Evolutionary conservation across 2,329 filamentous ascomycete genomes (phyloP), one percentile per base, ranked within the genome.

Genomic region (Leptodontidium sp.): DNA sequence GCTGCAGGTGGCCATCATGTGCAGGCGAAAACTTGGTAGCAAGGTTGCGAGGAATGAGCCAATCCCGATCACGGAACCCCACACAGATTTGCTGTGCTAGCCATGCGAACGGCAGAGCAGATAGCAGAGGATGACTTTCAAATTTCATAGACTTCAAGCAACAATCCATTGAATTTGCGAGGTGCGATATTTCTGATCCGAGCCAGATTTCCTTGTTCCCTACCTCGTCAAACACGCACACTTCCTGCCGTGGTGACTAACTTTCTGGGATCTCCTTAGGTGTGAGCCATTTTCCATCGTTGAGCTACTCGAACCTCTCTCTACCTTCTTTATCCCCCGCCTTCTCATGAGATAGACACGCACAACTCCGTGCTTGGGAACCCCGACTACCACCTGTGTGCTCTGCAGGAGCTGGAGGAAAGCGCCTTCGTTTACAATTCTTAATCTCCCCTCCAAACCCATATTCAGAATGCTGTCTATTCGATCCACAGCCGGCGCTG

Each of bases 381-480:
- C 66, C 50, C 70, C 70, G 69, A 73, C 55, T 43, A 68, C 45
- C 43, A 35, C 50, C 68, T 72, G 66, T 66, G 69, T 71, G 72
- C 75, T 77, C 71, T 74, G 63, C 70, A 68, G 67, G 71, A 77
- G 73, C 70, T 75, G 70, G 71, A 72, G 67, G 69, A 72, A 52
- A 71, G 71, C 67, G 53, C 49, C 62, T 61, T 53, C 40, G 17
- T 49, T 43, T 43, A 47, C 35, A 17, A 29, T 11, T 17, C 21
- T 35, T 32, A 65, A 68, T 74, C 71, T 73, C 74, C 70, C 62
- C 72, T 75, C 72, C 63, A 52, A 70, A 32, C 68, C n/a, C 32
- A 64, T n/a, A 59, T 15, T 67, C 70, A 62, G 70, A 49, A 79
- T 79, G 78, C 70, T 78, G 68, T 76, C 76, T 69, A 72, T 79